A percentile compares a stretch with the other conserved stretches of the same genome.
phyloP scores from a whole-genome alignment of 495 filamentous ascomycete species.

The Corynascus novoguineensis region DNA sequence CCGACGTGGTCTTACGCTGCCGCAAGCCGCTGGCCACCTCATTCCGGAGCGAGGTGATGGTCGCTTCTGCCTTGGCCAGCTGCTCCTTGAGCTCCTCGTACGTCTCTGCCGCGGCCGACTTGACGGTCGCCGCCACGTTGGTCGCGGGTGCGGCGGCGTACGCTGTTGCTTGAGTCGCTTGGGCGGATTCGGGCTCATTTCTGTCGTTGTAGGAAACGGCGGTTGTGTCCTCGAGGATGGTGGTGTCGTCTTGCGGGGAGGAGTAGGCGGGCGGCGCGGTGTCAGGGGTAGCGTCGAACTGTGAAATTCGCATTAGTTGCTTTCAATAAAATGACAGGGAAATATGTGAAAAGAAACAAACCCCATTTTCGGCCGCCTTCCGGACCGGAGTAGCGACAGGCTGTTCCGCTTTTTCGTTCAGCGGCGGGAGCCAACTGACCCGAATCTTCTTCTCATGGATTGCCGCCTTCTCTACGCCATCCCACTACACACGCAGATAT shows the following conservation, averaged over 20 bases:
- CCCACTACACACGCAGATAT: constrained; percentile 53
- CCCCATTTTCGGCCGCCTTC: constrained; percentile 26
- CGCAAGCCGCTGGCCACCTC: constrained; percentile 59
- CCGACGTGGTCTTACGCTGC: constrained; percentile 58
- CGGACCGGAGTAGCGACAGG: constrained; percentile 25
- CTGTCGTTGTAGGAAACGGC: constrained; percentile 23
- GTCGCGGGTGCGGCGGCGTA: constrained; percentile 36
- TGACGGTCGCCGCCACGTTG: constrained; percentile 40
- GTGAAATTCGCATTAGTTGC: background rate
- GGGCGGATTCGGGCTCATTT: constrained; percentile 32
- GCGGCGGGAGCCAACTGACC: constrained; percentile 66
- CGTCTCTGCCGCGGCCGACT: constrained; percentile 34
- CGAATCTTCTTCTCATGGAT: constrained; percentile 95
- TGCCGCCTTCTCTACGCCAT: constrained; percentile 63
- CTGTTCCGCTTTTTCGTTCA: constrained; percentile 18
- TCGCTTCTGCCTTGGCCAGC: constrained; percentile 68
- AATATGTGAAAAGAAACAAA: constrained; percentile 14
- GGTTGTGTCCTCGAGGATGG: constrained; percentile 13
- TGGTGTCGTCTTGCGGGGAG: constrained; percentile 24
- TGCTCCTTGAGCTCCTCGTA: constrained; percentile 63
- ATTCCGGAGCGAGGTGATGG: constrained; percentile 64
- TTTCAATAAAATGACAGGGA: background rate
- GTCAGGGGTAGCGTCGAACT: constrained; percentile 32
- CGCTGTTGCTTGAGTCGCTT: constrained; percentile 7
- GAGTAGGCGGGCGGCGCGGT: constrained; percentile 26